Evolutionary conservation across 352 stramenopile species (phyloP), one percentile per base, ranked within the genome.

Genomic region (Blastocystis sp.): DNA sequence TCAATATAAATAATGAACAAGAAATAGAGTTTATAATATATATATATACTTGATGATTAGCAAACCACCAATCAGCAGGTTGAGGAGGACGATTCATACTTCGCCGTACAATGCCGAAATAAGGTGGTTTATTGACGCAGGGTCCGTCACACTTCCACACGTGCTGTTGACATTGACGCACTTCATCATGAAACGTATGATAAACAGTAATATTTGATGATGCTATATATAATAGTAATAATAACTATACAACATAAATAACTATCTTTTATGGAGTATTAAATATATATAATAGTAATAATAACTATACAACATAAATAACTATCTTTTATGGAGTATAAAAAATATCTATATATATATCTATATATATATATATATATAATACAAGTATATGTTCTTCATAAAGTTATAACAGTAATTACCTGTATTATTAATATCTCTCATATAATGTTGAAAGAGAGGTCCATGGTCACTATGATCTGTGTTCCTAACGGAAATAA

Each of bases 161-260:
- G 64, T 86, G 79, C 55, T 79, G 71, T 1, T 77, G 75, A 34
- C 82, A 86, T 32, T 74, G 71, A 49, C 84, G 72, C 30, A 88
- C 80, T 73, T 88, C 80, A 41, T 84, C 77, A 65, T 85, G 77
- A 65, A 88, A 88, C 16, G 76, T 84, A 67, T 88, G 80, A 56
- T 75, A 88, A 24, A 84, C 74, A 0, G 80, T 85, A 49, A 88
- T 86, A 37, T 78, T 67, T 1, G 80, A 80, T 27, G 71, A 18
- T 9, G 64, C 64, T 65, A 49, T 23, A 18, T 11, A 33, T 32
- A 16, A 55, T 10, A 30, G 2, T 1, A 13, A 33, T 32, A 16
- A 55, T 10, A 30, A 31, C 1, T 0, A 7, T 28, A 27, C 39
- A 30, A 1, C 31, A 24, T 13, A 28, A 6, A 0, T 18, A 56